phyloP scores from a whole-genome alignment of 371 early-diverging fungal genomes.

The Apophysomyces sp. region DNA sequence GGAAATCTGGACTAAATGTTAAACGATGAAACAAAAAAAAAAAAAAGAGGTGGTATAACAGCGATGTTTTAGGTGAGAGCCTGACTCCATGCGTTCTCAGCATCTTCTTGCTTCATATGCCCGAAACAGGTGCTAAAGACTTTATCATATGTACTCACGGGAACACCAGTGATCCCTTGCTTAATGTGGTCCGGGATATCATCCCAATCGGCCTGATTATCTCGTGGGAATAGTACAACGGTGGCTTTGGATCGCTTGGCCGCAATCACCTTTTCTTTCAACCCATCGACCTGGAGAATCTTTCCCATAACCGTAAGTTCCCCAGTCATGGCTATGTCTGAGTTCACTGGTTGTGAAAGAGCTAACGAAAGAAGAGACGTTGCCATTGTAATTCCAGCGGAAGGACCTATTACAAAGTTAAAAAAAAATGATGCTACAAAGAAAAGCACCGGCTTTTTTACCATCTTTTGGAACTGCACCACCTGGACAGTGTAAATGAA shows the following conservation, averaged over 20 bases:
- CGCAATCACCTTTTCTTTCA: constrained; percentile 95
- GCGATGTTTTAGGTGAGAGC: background rate
- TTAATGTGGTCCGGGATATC: constrained; percentile 87
- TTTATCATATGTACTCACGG: constrained; percentile 80
- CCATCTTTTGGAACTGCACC: constrained; percentile 97
- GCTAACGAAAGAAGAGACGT: constrained; percentile 89
- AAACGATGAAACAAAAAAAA: background rate
- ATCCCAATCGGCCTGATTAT: constrained; percentile 90
- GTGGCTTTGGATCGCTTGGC: constrained; percentile 91
- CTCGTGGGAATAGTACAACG: constrained; percentile 82
- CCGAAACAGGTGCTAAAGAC: constrained; percentile 51
- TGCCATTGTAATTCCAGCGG: constrained; percentile 93
- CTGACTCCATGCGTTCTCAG: constrained; percentile 31
- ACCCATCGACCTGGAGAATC: constrained; percentile 92
- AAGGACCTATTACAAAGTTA: constrained; percentile 83
- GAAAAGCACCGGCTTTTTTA: too few relatives aligned
- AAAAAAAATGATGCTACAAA: too few relatives aligned
- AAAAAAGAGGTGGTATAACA: background rate
- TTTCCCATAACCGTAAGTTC: constrained; percentile 95
- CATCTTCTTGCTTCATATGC: constrained; percentile 28
- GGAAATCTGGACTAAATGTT: too few relatives aligned
- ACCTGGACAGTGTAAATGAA: constrained; percentile 95
- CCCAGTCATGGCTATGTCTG: constrained; percentile 93
- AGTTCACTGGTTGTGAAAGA: constrained; percentile 66
- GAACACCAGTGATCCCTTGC: constrained; percentile 79